Conservation (phyloP, 306 rosid species). For the Prunus campanulata region DNA sequence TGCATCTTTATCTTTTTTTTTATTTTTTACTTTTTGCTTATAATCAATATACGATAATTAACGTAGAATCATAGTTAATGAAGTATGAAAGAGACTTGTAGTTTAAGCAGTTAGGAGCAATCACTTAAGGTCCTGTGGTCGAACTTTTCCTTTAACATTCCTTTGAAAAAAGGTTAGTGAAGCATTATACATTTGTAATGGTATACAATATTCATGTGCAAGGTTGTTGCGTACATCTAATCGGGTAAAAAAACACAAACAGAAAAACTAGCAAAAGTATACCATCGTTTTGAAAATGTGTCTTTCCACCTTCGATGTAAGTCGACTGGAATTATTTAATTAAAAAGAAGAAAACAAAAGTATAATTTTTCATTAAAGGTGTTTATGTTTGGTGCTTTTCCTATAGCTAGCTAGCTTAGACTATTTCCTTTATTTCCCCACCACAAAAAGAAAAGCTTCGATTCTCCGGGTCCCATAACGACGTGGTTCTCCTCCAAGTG, state of each 20-base stretch:
- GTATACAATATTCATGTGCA: too few relatives aligned
- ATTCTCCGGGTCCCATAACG: constrained; percentile 35
- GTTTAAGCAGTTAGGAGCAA: too few relatives aligned
- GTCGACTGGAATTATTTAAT: neutral
- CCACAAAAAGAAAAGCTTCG: constrained; percentile 20
- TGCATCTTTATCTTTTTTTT: neutral
- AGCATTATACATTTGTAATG: too few relatives aligned
- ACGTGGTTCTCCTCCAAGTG: constrained; percentile 23
- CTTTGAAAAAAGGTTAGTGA: too few relatives aligned
- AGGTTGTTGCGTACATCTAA: too few relatives aligned
- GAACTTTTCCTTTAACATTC: too few relatives aligned
- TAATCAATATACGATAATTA: too few relatives aligned
- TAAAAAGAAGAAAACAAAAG: neutral
- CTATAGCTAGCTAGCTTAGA: neutral
- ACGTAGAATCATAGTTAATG: too few relatives aligned
- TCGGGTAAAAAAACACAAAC: too few relatives aligned
- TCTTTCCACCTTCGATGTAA: neutral
- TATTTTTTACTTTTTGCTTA: neutral
- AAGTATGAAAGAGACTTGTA: too few relatives aligned
- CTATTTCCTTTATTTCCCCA: constrained; percentile 27
- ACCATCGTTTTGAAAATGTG: neutral
- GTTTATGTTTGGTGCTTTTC: neutral
- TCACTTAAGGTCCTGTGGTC: too few relatives aligned
- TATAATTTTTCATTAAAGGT: neutral
- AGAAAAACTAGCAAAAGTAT: too few relatives aligned